Evolutionary conservation across 306 rosid species (phyloP).

Genomic region (Castanea sativa): DNA sequence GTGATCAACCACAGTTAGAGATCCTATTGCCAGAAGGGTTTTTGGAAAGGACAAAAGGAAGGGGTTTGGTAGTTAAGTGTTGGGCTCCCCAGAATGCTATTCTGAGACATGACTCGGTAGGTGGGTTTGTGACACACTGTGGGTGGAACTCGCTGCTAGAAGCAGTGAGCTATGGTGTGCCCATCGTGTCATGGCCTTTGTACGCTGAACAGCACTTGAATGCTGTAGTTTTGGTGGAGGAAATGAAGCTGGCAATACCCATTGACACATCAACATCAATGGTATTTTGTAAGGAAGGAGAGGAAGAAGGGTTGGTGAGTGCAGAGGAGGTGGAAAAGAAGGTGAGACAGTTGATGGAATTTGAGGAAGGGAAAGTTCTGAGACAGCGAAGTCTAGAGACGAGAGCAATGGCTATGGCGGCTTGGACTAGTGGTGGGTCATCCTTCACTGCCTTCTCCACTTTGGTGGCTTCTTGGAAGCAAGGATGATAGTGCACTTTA

Average conservation of each 20-base stretch:
- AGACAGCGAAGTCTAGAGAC: constrained; percentile 6
- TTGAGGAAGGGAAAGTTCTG: constrained; percentile 17
- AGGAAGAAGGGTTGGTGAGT: background rate
- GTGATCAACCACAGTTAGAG: background rate
- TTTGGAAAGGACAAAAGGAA: background rate
- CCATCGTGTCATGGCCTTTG: constrained; percentile 1
- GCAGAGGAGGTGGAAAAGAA: constrained; percentile 24
- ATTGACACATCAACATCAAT: background rate
- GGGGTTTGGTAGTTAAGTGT: background rate
- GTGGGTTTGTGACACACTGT: constrained; percentile 1
- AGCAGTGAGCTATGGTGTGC: background rate
- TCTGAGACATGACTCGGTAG: background rate
- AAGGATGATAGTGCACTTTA: background rate
- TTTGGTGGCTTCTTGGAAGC: constrained; percentile 15
- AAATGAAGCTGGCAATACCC: constrained; percentile 20
- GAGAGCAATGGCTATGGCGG: constrained; percentile 21
- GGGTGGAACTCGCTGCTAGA: constrained; percentile 9
- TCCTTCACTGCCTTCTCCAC: constrained; percentile 7
- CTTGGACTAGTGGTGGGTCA: constrained; percentile 15
- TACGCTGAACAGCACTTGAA: constrained; percentile 9
- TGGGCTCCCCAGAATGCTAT: constrained; percentile 6
- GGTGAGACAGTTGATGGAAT: constrained; percentile 21
- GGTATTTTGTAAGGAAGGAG: background rate
- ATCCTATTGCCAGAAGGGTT: background rate
- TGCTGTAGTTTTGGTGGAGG: constrained; percentile 10